A percentile compares a stretch with the other conserved stretches of the same genome.
These are phyloP conservation scores for Phalaenopsis aphrodite DNA, from an alignment of 106 monocot genomes.

Conservation along the genomic window DNA sequence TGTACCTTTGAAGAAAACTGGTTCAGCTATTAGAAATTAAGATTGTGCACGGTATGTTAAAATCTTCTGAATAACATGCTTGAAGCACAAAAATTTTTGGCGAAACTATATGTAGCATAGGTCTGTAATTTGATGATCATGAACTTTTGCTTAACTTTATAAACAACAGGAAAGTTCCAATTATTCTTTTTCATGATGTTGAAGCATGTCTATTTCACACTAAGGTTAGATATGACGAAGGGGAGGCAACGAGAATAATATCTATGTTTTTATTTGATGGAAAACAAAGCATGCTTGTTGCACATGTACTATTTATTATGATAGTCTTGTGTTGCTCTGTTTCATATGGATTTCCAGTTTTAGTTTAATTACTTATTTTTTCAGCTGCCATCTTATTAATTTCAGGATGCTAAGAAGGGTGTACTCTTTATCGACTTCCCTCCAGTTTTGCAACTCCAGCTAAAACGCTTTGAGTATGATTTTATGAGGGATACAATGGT, in stretches of 20 bases:
- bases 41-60: background rate
- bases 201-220: background rate
- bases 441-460: conserved; percentile 90
- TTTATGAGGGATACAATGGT: conserved; percentile 93
- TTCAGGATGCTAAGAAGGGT: conserved; percentile 97
- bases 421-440: conserved; percentile 91
- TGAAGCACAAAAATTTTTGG: background rate
- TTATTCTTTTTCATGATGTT: background rate
- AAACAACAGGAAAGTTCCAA: background rate
- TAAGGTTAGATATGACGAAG: background rate
- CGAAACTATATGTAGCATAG: background rate
- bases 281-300: background rate
- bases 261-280: background rate
- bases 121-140: background rate
- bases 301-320: background rate
- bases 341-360: background rate
- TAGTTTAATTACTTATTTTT: background rate
- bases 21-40: background rate
- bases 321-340: background rate
- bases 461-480: conserved; percentile 98
- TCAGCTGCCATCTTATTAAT: background rate
- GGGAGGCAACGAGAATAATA: background rate
- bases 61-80: background rate
- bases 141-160: too few relatives aligned
- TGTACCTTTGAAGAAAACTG: background rate